Evolutionary conservation across 805 yeast genomes (phyloP).

Genomic region (Ogataea saltuana): DNA sequence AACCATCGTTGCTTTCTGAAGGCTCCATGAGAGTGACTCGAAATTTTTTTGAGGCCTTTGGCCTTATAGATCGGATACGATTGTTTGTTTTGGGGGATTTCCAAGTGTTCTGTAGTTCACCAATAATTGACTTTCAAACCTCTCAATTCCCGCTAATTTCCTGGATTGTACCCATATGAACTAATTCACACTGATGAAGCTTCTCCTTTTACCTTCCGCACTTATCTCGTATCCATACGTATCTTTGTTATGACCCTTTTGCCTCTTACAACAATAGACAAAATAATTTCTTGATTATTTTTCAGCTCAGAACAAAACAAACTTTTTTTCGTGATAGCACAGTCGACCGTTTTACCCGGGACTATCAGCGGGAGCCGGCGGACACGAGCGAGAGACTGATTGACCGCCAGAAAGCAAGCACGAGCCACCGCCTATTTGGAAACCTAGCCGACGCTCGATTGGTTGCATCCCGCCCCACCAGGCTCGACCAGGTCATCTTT

Average conservation of each 20-base stretch:
- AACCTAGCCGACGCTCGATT: background rate
- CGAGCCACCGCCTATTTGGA: background rate
- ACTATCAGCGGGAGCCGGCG: background rate
- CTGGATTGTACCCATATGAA: background rate
- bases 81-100: background rate
- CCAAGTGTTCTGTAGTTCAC: background rate
- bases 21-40: slow-evolving; percentile 2
- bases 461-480: background rate
- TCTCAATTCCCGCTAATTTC: background rate
- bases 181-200: background rate
- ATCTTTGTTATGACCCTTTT: too few relatives aligned
- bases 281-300: background rate
- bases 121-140: background rate
- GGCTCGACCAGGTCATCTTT: background rate
- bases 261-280: background rate
- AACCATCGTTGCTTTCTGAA: background rate
- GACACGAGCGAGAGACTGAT: background rate
- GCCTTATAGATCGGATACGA: background rate
- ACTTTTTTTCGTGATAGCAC: background rate
- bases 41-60: background rate
- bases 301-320: background rate
- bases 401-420: background rate
- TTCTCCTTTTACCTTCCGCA: background rate
- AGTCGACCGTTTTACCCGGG: background rate
- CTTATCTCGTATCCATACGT: background rate